phyloP scores from a whole-genome alignment of 768 basidiomycete genomes.

The Calocybe indica region DNA sequence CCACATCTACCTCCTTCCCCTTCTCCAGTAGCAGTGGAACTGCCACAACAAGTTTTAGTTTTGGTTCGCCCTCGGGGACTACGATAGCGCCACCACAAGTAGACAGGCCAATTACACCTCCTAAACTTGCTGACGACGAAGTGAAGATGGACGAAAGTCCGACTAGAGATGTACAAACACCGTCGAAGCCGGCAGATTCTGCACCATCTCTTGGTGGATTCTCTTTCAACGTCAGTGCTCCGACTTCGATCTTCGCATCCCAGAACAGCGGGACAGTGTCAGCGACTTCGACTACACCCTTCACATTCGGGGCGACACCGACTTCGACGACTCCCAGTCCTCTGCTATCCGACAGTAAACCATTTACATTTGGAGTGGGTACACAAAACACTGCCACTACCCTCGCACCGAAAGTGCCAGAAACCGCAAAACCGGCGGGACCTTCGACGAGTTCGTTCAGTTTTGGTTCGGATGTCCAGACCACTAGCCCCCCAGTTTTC shows the following conservation, averaged over 20 bases:
- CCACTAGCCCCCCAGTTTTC: slow-evolving; percentile 35
- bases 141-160: slow-evolving; percentile 83
- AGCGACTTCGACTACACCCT: slow-evolving; percentile 19
- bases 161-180: slow-evolving; percentile 50
- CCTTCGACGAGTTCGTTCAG: slow-evolving; percentile 39
- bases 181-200: slow-evolving; percentile 27
- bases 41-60: slow-evolving; percentile 40
- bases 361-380: slow-evolving; percentile 42
- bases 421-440: slow-evolving; percentile 30
- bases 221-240: slow-evolving; percentile 36
- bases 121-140: slow-evolving; percentile 56
- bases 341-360: background rate
- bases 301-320: slow-evolving; percentile 35
- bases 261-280: slow-evolving; percentile 13
- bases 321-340: slow-evolving; percentile 16
- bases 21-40: slow-evolving; percentile 49
- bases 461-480: slow-evolving; percentile 37
- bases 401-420: slow-evolving; percentile 17
- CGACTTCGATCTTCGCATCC: slow-evolving; percentile 23
- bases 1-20: slow-evolving; percentile 23
- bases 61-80: slow-evolving; percentile 47
- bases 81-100: slow-evolving; percentile 22
- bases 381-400: too few relatives aligned
- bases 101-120: slow-evolving; percentile 58
- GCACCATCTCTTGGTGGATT: slow-evolving; percentile 37